A percentile compares a stretch with the other conserved stretches of the same genome.
Evolutionary conservation across 495 filamentous ascomycete species (phyloP).

Genomic region (Tuber umbilicatum): DNA sequence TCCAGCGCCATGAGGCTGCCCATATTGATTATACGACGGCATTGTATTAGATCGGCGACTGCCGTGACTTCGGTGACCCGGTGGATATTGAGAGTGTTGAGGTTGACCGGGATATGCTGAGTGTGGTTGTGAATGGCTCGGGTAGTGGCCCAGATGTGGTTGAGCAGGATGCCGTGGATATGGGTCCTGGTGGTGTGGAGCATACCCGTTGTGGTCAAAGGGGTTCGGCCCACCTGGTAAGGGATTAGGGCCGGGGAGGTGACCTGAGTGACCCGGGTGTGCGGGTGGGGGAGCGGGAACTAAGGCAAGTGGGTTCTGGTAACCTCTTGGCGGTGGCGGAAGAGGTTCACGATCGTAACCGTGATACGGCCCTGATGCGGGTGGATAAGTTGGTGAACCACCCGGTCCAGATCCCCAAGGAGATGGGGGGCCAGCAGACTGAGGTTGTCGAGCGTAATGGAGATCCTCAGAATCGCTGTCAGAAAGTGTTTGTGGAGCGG

Average conservation of each 20-base stretch:
- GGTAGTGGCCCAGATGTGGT: constrained; percentile 3
- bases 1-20: neutral
- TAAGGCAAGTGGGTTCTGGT: constrained; percentile 38
- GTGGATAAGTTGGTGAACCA: constrained; percentile 24
- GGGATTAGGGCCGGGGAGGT: constrained; percentile 24
- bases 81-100: constrained; percentile 5
- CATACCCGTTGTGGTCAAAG: constrained; percentile 24
- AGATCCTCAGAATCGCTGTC: constrained; percentile 41
- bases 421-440: constrained; percentile 21
- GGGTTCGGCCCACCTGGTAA: constrained; percentile 26
- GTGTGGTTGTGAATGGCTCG: neutral
- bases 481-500: constrained; percentile 34
- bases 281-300: constrained; percentile 31
- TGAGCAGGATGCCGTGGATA: constrained; percentile 12
- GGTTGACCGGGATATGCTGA: constrained; percentile 3
- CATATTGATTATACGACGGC: neutral
- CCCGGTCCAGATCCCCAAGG: constrained; percentile 29
- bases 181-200: neutral
- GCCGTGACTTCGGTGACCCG: neutral
- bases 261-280: constrained; percentile 27
- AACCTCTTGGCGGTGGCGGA: constrained; percentile 21
- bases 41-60: neutral
- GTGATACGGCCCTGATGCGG: constrained; percentile 29
- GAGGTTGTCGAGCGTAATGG: constrained; percentile 30
- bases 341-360: constrained; percentile 16